Base-by-base conservation (phyloP, 1,139 yeast species). In the Scheffersomyces cryptocercus region DNA sequence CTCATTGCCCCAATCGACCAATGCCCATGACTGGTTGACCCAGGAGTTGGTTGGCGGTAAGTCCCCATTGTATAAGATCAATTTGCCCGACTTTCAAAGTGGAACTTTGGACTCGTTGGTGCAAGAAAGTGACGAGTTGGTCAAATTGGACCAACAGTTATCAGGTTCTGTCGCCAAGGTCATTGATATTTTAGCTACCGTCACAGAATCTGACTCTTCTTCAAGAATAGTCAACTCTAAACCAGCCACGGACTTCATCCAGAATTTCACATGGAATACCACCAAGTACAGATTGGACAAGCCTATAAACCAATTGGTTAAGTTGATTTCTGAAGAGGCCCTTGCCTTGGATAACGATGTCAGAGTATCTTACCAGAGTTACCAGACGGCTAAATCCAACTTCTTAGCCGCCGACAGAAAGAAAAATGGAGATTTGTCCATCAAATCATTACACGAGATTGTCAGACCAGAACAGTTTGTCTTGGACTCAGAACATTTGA, bases 91-190 rank as follows among this genome's bases (percentile, higher is more conserved):
- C 51, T 91, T 93, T 67, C 95, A 93, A 67, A 88, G 93, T 53
- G 98, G 98, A 30, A 91, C 98, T 3, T 77, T 93, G 60, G 99
- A 95, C 67, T 85, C 91, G 34, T 77, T 93, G 49, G 95, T 93
- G 43, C 84, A 85, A 57, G 93, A 90, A 66, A 84, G 93, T 62
- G 99, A 95, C 58, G 98, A 91, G 60, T 75, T 95, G 48, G 73
- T 81, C 39, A 90, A 89, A 63, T 70, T 85, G 44, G 99, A 93
- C 66, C 70, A 72, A 26, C 95, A 88, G 65, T 77, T 91, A 59
- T 79, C 77, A 40, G 69, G 76, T 11, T 79, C 95, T 6, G 82
- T 90, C 29, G 61, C 73, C 34, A 95, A 95, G 65, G 81, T 87
- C 24, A 76, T 85, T 44, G 99, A 93, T 53, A 80, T 88, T 28